phyloP scores from a whole-genome alignment of 352 stramenopile species.

The Stramenopiles sp. region DNA sequence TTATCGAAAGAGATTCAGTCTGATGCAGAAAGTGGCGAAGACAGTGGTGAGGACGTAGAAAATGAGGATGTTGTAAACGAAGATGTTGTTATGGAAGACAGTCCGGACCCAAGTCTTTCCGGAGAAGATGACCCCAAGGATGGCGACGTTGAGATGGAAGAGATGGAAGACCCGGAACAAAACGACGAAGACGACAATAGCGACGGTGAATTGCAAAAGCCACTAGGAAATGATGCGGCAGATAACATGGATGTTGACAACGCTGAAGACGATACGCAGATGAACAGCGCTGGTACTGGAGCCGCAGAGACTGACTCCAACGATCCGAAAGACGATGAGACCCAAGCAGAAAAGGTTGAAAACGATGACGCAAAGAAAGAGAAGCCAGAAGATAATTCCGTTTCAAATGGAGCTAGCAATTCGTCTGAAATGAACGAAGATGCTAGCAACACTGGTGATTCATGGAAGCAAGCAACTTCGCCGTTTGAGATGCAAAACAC shows the following conservation, averaged over 20 bases:
- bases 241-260: constrained; percentile 13
- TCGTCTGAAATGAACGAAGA: no score
- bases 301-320: constrained; percentile 26
- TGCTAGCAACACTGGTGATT: no score
- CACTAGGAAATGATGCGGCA: not conserved
- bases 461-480: constrained; percentile 25
- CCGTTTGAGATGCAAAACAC: constrained; percentile 26
- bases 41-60: constrained; percentile 27
- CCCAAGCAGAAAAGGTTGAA: constrained; percentile 16
- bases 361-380: constrained; percentile 30
- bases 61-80: constrained; percentile 19
- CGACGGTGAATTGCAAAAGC: constrained; percentile 10
- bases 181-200: constrained; percentile 25
- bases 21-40: constrained; percentile 29
- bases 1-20: constrained; percentile 24
- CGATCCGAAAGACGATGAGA: constrained; percentile 19
- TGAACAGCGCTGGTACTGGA: constrained; percentile 17
- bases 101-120: no score
- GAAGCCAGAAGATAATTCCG: constrained; percentile 35
- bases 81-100: not conserved
- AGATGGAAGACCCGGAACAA: not conserved
- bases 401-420: no score
- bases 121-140: not conserved
- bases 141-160: not conserved
- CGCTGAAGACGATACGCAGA: constrained; percentile 17